phyloP scores from a whole-genome alignment of 2,329 filamentous ascomycete genomes.

The Corinectria fuckeliana region DNA sequence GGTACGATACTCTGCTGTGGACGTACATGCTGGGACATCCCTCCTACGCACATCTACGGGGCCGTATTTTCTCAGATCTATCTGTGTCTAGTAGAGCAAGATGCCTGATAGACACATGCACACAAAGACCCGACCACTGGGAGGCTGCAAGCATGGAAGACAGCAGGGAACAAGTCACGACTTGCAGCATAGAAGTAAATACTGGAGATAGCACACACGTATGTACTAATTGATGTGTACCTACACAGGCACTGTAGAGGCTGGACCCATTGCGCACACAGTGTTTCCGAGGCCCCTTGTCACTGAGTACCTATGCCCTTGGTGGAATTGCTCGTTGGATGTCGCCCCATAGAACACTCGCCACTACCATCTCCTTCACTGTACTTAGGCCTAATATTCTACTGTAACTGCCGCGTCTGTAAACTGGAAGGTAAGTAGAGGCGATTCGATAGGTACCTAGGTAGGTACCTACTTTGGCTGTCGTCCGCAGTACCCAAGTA shows the following conservation, averaged over 20 bases:
- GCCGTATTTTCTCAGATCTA: not conserved
- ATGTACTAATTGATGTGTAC: no score
- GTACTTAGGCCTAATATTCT: not conserved
- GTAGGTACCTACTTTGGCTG: no score
- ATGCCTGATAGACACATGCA: not conserved
- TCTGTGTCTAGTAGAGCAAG: not conserved
- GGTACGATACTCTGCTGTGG: not conserved
- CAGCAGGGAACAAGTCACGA: not conserved
- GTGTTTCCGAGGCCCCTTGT: not conserved
- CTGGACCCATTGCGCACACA: not conserved
- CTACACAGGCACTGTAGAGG: not conserved
- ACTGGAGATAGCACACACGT: not conserved
- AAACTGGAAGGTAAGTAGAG: not conserved
- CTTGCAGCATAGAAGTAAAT: not conserved
- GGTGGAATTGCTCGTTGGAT: not conserved
- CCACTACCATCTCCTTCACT: not conserved
- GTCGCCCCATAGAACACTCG: not conserved
- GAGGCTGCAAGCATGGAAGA: constrained; percentile 11
- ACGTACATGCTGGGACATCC: no score
- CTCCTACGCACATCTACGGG: not conserved
- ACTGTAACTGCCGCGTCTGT: not conserved
- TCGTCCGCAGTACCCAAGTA: not conserved
- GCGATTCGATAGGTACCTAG: no score
- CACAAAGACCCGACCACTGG: not conserved
- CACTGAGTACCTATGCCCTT: not conserved